Conservation (phyloP, 805 yeast genomes). For the Kazachstania viticola region DNA sequence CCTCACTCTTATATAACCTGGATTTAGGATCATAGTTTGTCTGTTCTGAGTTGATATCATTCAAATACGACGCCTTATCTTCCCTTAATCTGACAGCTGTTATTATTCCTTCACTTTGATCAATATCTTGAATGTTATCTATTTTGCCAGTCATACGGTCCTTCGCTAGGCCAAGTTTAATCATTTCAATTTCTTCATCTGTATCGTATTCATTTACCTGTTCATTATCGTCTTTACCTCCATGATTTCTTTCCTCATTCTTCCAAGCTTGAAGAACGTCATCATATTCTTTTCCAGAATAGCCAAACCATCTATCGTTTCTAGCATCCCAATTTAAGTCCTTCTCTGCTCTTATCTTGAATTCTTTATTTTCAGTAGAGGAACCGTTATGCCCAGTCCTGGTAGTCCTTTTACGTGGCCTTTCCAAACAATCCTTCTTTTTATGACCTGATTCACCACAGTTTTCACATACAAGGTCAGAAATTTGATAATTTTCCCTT, state of each 20-base stretch:
- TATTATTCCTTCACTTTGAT: constrained; percentile 7
- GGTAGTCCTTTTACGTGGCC: constrained; percentile 33
- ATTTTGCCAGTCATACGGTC: constrained; percentile 6
- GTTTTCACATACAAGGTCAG: constrained; percentile 35
- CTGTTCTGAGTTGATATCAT: constrained; percentile 36
- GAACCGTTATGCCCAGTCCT: constrained; percentile 18
- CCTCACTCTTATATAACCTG: constrained; percentile 28
- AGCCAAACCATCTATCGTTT: constrained; percentile 77
- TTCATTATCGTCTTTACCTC: constrained; percentile 6
- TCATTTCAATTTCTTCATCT: constrained; percentile 34
- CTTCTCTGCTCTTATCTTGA: constrained; percentile 11
- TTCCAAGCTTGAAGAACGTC: constrained; percentile 37
- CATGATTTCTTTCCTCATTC: constrained; percentile 15
- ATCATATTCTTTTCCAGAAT: constrained; percentile 51
- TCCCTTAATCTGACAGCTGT: constrained; percentile 49
- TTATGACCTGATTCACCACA: constrained; percentile 46
- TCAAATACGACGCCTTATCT: constrained; percentile 63
- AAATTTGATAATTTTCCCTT: no score
- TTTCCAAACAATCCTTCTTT: constrained; percentile 45
- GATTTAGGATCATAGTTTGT: constrained; percentile 46
- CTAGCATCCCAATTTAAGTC: constrained; percentile 48
- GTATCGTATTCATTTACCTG: constrained; percentile 25
- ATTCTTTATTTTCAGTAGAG: constrained; percentile 13
- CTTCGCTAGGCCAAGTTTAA: constrained; percentile 29
- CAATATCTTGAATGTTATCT: no score